Base-by-base conservation (phyloP, 1,139 yeast species). In the Blastobotrys apis region DNA sequence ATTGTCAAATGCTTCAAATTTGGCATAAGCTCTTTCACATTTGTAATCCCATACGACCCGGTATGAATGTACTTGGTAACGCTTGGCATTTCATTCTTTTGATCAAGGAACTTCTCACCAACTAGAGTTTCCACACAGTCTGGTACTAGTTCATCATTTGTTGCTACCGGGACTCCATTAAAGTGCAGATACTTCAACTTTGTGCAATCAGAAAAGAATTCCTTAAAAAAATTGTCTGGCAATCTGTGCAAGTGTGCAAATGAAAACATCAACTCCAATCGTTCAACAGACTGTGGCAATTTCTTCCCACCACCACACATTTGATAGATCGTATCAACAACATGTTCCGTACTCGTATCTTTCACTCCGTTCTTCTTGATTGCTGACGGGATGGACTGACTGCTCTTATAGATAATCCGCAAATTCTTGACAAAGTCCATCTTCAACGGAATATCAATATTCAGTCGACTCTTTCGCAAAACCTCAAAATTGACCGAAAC, bases 231-330 rank as follows among this genome's bases (percentile, higher is more conserved):
- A n/a, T 9, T 30, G 10, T 27, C 17, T 31, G 33, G 33, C 19
- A 31, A 15, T 4, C 16, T n/a, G n/a, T n/a, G n/a, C n/a, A n/a
- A n/a, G n/a, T n/a, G n/a, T n/a, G n/a, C n/a, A n/a, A n/a, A n/a
- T n/a, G n/a, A n/a, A n/a, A 33, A 6, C 5, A 34, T 34, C 21
- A 40, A 16, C 15, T 34, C 39, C 33, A 40, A 40, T 4, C 20
- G 21, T 26, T 40, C 34, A 5, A 33, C 34, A 10, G 16, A 8
- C 16, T n/a, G 20, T 3, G 33, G 21, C 15, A 40, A 16, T 19
- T 12, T n/a, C 4, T 10, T 4, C 9, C n/a, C 23, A 9, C 43
- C 43, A 13, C 43, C 43, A 33, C 38, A 33, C 39, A 40, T 40
- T 23, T 33, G 38, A 16, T 13, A 9, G 12, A 40, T 33, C 3